A percentile compares a stretch with the other conserved stretches of the same genome.
phyloP scores from a whole-genome alignment of 352 stramenopile species.

The Blastocystis sp. region DNA sequence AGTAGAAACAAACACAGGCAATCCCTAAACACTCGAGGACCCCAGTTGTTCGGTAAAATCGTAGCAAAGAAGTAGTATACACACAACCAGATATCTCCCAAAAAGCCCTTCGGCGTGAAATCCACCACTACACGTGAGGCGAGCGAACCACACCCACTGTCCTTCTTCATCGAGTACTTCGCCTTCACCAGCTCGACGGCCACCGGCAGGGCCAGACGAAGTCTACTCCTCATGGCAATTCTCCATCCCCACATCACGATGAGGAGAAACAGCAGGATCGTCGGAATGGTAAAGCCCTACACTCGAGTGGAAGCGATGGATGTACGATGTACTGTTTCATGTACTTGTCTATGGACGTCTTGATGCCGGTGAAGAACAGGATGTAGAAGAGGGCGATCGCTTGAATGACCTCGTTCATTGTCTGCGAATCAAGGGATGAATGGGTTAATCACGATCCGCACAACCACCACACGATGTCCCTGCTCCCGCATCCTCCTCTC shows the following conservation, averaged over 20 bases:
- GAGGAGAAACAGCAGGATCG: not conserved
- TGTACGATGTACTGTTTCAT: conserved; percentile 43
- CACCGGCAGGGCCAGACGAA: not conserved
- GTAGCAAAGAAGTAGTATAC: conserved; percentile 63
- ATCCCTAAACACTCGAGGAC: conserved; percentile 50
- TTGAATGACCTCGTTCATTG: conserved; percentile 10
- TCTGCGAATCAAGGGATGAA: not conserved
- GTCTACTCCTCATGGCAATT: not conserved
- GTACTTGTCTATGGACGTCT: conserved; percentile 11
- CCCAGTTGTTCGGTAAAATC: conserved; percentile 47
- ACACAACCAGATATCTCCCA: conserved; percentile 30
- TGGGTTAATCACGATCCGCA: not conserved
- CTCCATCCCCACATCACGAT: not conserved
- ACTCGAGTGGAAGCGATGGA: not conserved
- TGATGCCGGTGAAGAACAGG: not conserved
- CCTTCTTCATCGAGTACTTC: not conserved
- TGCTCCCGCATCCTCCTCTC: not conserved
- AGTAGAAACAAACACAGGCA: conserved; percentile 38
- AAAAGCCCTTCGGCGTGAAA: conserved; percentile 27
- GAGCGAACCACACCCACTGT: not conserved
- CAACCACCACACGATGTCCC: not conserved
- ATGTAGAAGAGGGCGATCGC: conserved; percentile 21
- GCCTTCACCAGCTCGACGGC: not conserved
- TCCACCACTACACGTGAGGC: conserved; percentile 52
- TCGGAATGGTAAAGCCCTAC: conserved; percentile 24